phyloP scores from a whole-genome alignment of 768 basidiomycete genomes.

The Cystofilobasidium macerans region DNA sequence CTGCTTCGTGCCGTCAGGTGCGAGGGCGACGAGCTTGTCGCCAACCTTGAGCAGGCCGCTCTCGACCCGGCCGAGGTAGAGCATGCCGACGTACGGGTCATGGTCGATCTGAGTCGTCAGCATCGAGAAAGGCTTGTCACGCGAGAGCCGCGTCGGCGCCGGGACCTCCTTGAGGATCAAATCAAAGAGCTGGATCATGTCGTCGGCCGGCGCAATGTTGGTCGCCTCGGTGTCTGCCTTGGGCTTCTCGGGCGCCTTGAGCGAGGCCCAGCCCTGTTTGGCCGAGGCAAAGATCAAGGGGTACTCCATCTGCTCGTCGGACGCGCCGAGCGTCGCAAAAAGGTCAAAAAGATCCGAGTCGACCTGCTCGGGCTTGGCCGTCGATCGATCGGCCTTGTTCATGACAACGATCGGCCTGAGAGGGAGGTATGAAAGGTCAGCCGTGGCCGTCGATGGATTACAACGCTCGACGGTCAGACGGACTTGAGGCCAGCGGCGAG shows the following conservation, averaged over 20 bases:
- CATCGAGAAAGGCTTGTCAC: conserved; percentile 24
- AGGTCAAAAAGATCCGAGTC: conserved; percentile 26
- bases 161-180: conserved; percentile 26
- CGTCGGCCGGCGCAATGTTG: conserved; percentile 22
- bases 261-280: conserved; percentile 26
- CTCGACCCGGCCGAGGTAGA: conserved; percentile 25
- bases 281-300: conserved; percentile 26
- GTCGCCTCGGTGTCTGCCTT: conserved; percentile 22
- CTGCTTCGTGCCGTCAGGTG: conserved; percentile 21
- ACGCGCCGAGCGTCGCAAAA: conserved; percentile 21
- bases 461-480: too few species aligned
- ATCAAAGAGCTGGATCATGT: conserved; percentile 24
- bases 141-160: conserved; percentile 20
- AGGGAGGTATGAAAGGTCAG: neutral
- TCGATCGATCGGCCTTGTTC: conserved; percentile 27
- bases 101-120: conserved; percentile 26
- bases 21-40: conserved; percentile 18
- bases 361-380: conserved; percentile 25
- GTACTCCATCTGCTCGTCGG: conserved; percentile 28
- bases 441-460: too few species aligned
- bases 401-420: conserved; percentile 26
- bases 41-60: conserved; percentile 18
- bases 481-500: conserved; percentile 24
- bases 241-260: conserved; percentile 18
- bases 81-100: conserved; percentile 23